Base-by-base conservation (phyloP, 2,329 filamentous ascomycete genomes). In the Daldinia eschscholtzii region DNA sequence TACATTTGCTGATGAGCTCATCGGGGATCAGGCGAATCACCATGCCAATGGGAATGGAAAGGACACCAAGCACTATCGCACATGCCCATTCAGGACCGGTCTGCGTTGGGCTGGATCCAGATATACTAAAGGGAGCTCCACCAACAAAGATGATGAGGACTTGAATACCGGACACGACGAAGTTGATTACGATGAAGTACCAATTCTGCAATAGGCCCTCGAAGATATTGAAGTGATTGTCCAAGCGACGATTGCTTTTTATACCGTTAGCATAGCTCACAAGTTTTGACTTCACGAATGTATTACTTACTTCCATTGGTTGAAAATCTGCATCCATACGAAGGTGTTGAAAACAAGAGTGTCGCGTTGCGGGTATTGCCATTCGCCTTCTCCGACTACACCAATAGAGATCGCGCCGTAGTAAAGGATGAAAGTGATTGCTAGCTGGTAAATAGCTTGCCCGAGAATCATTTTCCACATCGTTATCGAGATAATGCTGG, bases 391-490 rank as follows among this genome's bases (percentile, higher is more conserved):
- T 82, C 82, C 44, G 76, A 76, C 77, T 13, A 90, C 88, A 7
- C 83, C 83, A n/a, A 93, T 84, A 37, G 76, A 82, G 65, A 80
- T 81, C 57, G 86, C 89, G 35, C 88, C 93, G 74, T 94, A 98
- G 82, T 94, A 94, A 26, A 98, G 86, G 69, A 95, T 85, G 72
- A 98, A 91, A 0, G 94, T 89, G 56, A 89, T 87, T 23, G 90
- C 88, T 4, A 98, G 88, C 80, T 98, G 94, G 80, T 96, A 98
- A 65, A 97, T 85, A 1, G 94, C 89, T 80, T 98, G 94, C 2
- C 94, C 95, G 50, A 97, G 87, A 70, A 98, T 98, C 95, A 98
- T 98, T 85, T 98, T 98, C 95, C 95, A 97, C 95, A 98, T 98
- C 18, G 92, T 94, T 37, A 91, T 84, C 1, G 94, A 97, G 74